Conservation (phyloP, 2,329 filamentous ascomycete species). For the Penicillium fuscoglaucum region DNA sequence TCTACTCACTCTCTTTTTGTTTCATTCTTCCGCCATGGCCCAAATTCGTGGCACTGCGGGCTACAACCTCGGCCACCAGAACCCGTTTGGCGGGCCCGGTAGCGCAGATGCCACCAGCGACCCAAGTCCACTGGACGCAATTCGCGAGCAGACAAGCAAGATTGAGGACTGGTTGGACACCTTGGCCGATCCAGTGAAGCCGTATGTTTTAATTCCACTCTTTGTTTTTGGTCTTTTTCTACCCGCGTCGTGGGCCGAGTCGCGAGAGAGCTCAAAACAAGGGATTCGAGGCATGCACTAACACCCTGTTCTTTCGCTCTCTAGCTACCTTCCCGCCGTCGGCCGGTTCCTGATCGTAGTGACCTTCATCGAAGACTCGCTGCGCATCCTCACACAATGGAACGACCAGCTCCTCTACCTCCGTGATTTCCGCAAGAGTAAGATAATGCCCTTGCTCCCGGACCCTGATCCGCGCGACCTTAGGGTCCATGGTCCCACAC, state of each 20-base stretch:
- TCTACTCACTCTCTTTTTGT: not conserved
- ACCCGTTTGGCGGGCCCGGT: slow-evolving; percentile 66
- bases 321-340: slow-evolving; percentile 87
- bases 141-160: slow-evolving; percentile 95
- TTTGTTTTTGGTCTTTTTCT: slow-evolving; percentile 6
- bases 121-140: slow-evolving; percentile 78
- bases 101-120: slow-evolving; percentile 63
- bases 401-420: slow-evolving; percentile 90
- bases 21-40: slow-evolving; percentile 41
- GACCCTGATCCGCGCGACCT: slow-evolving; percentile 11
- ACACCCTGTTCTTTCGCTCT: slow-evolving; percentile 33
- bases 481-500: slow-evolving; percentile 4
- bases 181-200: slow-evolving; percentile 86
- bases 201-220: slow-evolving; percentile 61
- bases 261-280: slow-evolving; percentile 15
- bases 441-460: slow-evolving; percentile 36
- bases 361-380: slow-evolving; percentile 94
- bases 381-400: slow-evolving; percentile 98
- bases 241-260: not conserved
- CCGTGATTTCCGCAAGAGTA: slow-evolving; percentile 90
- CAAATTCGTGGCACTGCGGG: slow-evolving; percentile 68
- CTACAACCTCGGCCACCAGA: slow-evolving; percentile 78
- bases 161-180: slow-evolving; percentile 92
- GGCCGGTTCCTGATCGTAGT: slow-evolving; percentile 97
- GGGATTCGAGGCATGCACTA: slow-evolving; percentile 25